A percentile compares a stretch with the other conserved stretches of the same genome.
These are phyloP conservation scores for Antrodiella citrinella DNA, from an alignment of 768 basidiomycete genomes.

Conservation along the genomic window DNA sequence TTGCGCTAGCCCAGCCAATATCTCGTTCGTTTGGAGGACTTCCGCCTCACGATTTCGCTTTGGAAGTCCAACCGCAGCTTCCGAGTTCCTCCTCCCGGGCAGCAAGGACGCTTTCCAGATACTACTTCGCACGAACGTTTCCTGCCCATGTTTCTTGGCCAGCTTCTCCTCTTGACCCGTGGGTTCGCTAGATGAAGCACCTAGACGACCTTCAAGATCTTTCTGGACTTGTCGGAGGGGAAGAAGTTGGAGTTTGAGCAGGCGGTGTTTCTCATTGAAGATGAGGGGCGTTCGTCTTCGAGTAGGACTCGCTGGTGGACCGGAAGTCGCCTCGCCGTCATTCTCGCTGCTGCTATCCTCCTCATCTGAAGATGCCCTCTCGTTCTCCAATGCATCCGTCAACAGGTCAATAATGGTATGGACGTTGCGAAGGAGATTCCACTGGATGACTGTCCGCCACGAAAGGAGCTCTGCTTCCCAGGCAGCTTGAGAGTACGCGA, in stretches of 20 bases:
- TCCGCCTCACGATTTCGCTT: slow-evolving; percentile 9
- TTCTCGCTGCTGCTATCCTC: slow-evolving; percentile 2
- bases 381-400: slow-evolving; percentile 32
- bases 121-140: slow-evolving; percentile 23
- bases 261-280: slow-evolving; percentile 56
- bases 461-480: slow-evolving; percentile 62
- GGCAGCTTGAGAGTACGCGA: slow-evolving; percentile 61
- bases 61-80: background rate
- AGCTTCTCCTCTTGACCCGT: slow-evolving; percentile 3
- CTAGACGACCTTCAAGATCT: slow-evolving; percentile 53
- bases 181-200: slow-evolving; percentile 45
- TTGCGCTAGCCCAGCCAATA: slow-evolving; percentile 52
- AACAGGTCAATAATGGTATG: slow-evolving; percentile 54
- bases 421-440: slow-evolving; percentile 74
- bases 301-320: background rate
- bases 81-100: slow-evolving; percentile 8
- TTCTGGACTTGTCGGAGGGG: slow-evolving; percentile 50
- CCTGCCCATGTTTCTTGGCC: slow-evolving; percentile 11
- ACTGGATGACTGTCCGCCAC: slow-evolving; percentile 71
- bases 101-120: slow-evolving; percentile 20
- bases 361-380: background rate
- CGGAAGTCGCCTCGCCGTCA: background rate
- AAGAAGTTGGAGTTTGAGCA: slow-evolving; percentile 48
- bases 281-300: slow-evolving; percentile 15
- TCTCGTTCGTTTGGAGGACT: slow-evolving; percentile 49